These are phyloP conservation scores for Elongisporangium prolatum DNA, from an alignment of 352 stramenopile genomes.

Conservation along the genomic window DNA sequence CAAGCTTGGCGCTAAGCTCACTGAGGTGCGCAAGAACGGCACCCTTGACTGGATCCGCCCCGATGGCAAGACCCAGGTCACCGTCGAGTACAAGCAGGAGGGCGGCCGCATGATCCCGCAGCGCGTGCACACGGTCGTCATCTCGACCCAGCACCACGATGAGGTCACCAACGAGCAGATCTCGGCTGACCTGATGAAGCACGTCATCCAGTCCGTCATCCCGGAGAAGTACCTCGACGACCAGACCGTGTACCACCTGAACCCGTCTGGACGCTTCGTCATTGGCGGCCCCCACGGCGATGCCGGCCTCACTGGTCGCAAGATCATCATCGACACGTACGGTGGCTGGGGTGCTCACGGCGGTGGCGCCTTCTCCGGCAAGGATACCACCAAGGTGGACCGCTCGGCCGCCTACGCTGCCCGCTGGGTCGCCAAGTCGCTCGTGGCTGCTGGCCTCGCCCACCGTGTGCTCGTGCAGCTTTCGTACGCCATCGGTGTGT, in stretches of 20 bases:
- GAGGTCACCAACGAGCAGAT: constrained; percentile 99
- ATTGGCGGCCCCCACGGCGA: constrained; percentile 99
- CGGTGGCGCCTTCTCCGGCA: constrained; percentile 98
- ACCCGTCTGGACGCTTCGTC: constrained; percentile 98
- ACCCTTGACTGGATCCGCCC: constrained; percentile 98
- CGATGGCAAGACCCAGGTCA: constrained; percentile 99
- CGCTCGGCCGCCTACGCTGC: constrained; percentile 97
- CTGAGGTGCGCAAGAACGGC: constrained; percentile 98
- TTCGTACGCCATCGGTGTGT: constrained; percentile 98
- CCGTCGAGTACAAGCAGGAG: constrained; percentile 97
- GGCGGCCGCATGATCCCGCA: constrained; percentile 93
- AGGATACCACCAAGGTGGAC: constrained; percentile 99
- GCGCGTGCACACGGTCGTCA: constrained; percentile 98
- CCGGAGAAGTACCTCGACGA: constrained; percentile 99
- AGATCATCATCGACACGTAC: constrained; percentile 99
- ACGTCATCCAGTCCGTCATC: constrained; percentile 98
- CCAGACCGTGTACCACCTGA: constrained; percentile 99
- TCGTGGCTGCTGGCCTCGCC: constrained; percentile 95
- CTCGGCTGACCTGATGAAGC: constrained; percentile 96
- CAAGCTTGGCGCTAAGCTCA: constrained; percentile 94
- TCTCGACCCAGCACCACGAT: constrained; percentile 99
- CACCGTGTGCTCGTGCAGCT: constrained; percentile 96
- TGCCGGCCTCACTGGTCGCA: constrained; percentile 97
- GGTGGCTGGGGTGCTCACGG: constrained; percentile 98
- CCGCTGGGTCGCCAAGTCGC: constrained; percentile 98